Evolutionary conservation across 257 asterid genomes (phyloP).

Genomic region (Solanum raphanifolium): DNA sequence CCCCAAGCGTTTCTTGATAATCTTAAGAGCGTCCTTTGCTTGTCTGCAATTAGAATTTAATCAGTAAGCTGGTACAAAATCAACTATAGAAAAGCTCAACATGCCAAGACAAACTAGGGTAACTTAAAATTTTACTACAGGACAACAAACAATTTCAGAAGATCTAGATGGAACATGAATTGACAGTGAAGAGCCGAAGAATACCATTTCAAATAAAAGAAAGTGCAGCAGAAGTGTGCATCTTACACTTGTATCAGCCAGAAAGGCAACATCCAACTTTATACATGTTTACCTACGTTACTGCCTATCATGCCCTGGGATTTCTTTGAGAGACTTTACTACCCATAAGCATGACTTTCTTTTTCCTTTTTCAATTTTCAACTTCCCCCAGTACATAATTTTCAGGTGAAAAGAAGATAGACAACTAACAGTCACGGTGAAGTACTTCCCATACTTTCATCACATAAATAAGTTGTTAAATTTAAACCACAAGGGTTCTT

Average conservation of each 20-base stretch:
- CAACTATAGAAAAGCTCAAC: background rate
- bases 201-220: background rate
- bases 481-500: background rate
- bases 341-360: background rate
- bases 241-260: background rate
- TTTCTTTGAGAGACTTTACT: background rate
- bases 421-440: background rate
- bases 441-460: background rate
- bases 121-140: background rate
- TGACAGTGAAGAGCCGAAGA: background rate
- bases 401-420: background rate
- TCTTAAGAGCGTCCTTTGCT: constrained; percentile 85
- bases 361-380: background rate
- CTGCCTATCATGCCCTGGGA: background rate
- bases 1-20: constrained; percentile 77
- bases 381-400: background rate
- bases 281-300: background rate
- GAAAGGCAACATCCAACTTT: background rate
- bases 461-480: background rate
- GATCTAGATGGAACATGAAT: background rate
- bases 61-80: constrained; percentile 6
- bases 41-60: constrained; percentile 48
- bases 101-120: background rate
- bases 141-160: background rate
- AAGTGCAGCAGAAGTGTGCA: background rate